Evolutionary conservation across 352 stramenopile species (phyloP), one percentile per base, ranked within the genome.

Genomic region (Phytophthora brassicae): DNA sequence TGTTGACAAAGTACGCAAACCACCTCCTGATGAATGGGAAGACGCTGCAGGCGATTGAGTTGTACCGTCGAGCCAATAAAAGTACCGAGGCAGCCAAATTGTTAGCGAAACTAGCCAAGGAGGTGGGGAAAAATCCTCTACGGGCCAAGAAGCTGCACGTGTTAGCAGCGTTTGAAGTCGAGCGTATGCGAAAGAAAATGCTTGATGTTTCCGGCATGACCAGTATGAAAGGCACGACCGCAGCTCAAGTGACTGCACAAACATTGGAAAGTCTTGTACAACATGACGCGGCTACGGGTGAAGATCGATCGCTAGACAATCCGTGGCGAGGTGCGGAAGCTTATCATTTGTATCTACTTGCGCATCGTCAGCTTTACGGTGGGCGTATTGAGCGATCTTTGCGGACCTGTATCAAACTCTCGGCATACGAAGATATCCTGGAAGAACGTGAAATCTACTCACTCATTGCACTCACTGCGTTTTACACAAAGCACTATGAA

Each of bases 61-160:
- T 98, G 1, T 98, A 97, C 54, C 84, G 94, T 3, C 90, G 90
- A 22, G 92, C 94, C 1, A 94, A 96, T 58, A 97, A 97, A 69
- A 91, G 86, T 50, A 94, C 89, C 4, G 92, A 98, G 22, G 90
- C 93, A 14, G 94, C 92, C 16, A 96, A 94, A 51, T 62, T 98
- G 36, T 74, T 98, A 3, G 87, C 79, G 3, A 94, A 89, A 28
- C 73, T 98, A 0, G 92, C 91, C 2, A 88, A 85, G 42, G 82
- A 95, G 20, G 85, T 92, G 47, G 80, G 67, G 12, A 74, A 79
- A 33, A 90, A 97, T 56, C 93, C 92, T 2, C 56, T 97, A 17
- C 77, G 86, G 5, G 92, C 91, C 29, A 98, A 98, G 77, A 98
- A 98, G 48, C 68, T 98, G 5, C 88, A 97, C 41, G 92, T 98